Conservation (phyloP, 257 asterid genomes). For the Penstemon eatonii region DNA sequence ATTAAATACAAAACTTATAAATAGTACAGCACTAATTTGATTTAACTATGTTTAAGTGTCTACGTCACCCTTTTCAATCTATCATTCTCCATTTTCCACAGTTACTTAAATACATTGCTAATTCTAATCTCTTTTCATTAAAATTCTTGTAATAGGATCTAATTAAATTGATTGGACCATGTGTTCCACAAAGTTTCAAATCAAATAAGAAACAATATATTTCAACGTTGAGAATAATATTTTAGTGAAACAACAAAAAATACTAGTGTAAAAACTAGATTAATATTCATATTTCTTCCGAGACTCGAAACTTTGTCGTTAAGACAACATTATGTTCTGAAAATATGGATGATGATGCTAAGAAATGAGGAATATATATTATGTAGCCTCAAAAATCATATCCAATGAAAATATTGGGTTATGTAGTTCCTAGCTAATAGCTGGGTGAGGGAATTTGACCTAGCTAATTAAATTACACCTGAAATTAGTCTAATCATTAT, state of each 20-base stretch:
- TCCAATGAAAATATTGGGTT: constrained; percentile 4
- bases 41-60: constrained; percentile 8
- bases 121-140: constrained; percentile 12
- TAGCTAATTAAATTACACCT: constrained; percentile 8
- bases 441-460: constrained; percentile 12
- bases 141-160: constrained; percentile 8
- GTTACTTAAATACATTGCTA: constrained; percentile 9
- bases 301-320: neutral
- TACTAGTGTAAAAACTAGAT: neutral
- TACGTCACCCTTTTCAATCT: constrained; percentile 29
- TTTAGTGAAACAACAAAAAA: neutral
- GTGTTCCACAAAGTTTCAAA: constrained; percentile 19
- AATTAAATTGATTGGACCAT: constrained; percentile 16
- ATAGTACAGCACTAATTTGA: constrained; percentile 27
- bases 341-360: neutral
- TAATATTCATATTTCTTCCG: neutral
- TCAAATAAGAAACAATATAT: neutral
- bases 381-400: neutral
- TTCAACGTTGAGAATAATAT: no score
- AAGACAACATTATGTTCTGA: neutral
- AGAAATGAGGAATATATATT: constrained; percentile 14
- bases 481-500: constrained; percentile 26
- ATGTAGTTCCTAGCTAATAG: constrained; percentile 2
- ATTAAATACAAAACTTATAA: neutral
- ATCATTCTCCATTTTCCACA: constrained; percentile 39